Evolutionary conservation across 169 alveolate species (phyloP).

Genomic region (Plasmodium reichenowi): DNA sequence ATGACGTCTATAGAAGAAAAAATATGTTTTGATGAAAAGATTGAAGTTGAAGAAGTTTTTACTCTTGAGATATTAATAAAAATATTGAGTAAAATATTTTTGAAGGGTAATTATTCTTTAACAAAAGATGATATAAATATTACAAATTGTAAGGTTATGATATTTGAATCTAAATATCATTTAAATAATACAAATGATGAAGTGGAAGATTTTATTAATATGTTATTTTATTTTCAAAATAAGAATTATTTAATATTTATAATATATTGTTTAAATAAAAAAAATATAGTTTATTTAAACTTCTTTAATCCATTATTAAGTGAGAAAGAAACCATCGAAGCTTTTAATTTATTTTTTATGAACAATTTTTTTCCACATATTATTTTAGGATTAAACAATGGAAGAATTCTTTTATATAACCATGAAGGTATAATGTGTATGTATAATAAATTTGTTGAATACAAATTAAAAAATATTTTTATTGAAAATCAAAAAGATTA

Average conservation of each 20-base stretch:
- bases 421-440: constrained; percentile 73
- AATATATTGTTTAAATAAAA: constrained; percentile 63
- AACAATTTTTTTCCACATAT: constrained; percentile 74
- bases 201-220: constrained; percentile 48
- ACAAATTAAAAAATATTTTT: constrained; percentile 30
- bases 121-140: constrained; percentile 60
- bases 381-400: constrained; percentile 61
- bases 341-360: constrained; percentile 54
- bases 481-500: constrained; percentile 40
- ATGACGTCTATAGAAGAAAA: not conserved
- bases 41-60: constrained; percentile 49
- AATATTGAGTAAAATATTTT: constrained; percentile 48
- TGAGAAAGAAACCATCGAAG: constrained; percentile 62
- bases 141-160: constrained; percentile 49
- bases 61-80: constrained; percentile 65
- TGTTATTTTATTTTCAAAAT: constrained; percentile 59
- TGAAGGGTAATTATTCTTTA: constrained; percentile 52
- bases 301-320: constrained; percentile 55
- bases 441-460: constrained; percentile 69
- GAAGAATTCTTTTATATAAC: constrained; percentile 38
- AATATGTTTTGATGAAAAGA: constrained; percentile 1
- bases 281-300: constrained; percentile 53
- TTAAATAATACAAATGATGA: constrained; percentile 9
- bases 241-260: constrained; percentile 64
- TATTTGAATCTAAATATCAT: constrained; percentile 36